phyloP scores from a whole-genome alignment of 108 stramenopile species.

The Epithemia pelagica region DNA sequence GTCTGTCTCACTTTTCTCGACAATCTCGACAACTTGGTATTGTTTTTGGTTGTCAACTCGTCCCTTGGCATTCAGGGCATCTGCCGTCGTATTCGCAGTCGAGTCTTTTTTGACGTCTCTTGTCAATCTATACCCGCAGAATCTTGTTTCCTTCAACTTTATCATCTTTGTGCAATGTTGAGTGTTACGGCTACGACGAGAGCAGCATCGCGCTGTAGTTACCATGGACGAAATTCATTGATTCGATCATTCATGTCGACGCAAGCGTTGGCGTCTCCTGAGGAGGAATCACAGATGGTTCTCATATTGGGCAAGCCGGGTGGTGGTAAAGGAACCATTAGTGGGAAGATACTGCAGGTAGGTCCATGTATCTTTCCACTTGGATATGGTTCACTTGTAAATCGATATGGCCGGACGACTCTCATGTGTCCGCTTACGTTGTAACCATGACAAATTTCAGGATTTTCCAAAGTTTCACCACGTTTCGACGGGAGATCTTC shows the following conservation, averaged over 20 bases:
- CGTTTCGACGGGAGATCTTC: slow-evolving; percentile 92
- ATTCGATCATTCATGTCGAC: slow-evolving; percentile 11
- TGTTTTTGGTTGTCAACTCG: too few relatives aligned
- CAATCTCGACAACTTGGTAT: not conserved
- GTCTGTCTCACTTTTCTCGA: not conserved
- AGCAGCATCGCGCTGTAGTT: not conserved
- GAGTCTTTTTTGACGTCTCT: too few relatives aligned
- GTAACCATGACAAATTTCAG: too few relatives aligned
- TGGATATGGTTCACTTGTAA: not conserved
- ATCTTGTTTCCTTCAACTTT: too few relatives aligned
- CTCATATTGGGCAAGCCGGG: slow-evolving; percentile 89
- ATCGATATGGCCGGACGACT: not conserved
- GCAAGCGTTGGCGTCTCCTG: slow-evolving; percentile 6
- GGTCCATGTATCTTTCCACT: not conserved
- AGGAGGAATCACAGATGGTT: slow-evolving; percentile 14
- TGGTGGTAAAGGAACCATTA: slow-evolving; percentile 97
- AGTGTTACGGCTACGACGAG: not conserved
- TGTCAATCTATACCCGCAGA: too few relatives aligned
- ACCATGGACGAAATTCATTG: not conserved
- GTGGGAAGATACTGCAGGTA: slow-evolving; percentile 80
- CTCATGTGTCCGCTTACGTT: not conserved
- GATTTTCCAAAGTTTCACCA: slow-evolving; percentile 87
- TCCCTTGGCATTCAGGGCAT: too few relatives aligned
- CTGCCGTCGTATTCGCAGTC: too few relatives aligned
- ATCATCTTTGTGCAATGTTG: not conserved